Base-by-base conservation (phyloP, 148 eudicot genomes). In the Suaeda aralocaspica region DNA sequence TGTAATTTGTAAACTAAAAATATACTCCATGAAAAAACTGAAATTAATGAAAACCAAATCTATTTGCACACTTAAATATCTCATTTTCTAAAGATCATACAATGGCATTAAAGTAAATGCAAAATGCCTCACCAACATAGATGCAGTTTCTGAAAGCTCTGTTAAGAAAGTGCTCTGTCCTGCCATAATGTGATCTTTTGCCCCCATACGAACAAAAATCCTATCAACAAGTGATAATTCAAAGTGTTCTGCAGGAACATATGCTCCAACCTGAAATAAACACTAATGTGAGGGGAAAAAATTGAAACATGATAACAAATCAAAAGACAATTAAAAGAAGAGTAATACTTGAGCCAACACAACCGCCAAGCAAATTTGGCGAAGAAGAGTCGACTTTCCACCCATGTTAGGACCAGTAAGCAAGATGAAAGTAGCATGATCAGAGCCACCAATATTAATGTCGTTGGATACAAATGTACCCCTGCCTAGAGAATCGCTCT, bases 391-490 rank as follows among this genome's bases (percentile, higher is more conserved):
- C 68, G 99, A 95, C 75, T 95, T 95, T 66, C 99, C 99, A 55
- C 99, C 99, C 99, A 95, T 95, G 86, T 95, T 95, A 71, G 99
- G 97, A 67, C 99, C 99, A 82, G 97, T 91, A 50, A 95, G 96
- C 50, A 95, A 82, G 76, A 95, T 85, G 80, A 95, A 91, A 75
- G 82, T 82, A 59, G 96, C 85, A 52, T 81, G 64, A 78, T 74
- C 80, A 60, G 85, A 69, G 51, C 99, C 96, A 70, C 99, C 99
- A 70, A 95, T 79, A 51, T 72, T 72, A 59, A 91, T 82, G 76
- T 95, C 89, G 77, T 91, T 95, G 31, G 97, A 88, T 68, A 95
- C 97, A 85, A 95, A 95, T 21, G 96, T 66, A 74, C 84, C 90
- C 80, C 81, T 83, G 78, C 89, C 90, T 57, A 95, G 76, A 63